phyloP scores from a whole-genome alignment of 768 basidiomycete genomes.

The Hortiboletus campestris region DNA sequence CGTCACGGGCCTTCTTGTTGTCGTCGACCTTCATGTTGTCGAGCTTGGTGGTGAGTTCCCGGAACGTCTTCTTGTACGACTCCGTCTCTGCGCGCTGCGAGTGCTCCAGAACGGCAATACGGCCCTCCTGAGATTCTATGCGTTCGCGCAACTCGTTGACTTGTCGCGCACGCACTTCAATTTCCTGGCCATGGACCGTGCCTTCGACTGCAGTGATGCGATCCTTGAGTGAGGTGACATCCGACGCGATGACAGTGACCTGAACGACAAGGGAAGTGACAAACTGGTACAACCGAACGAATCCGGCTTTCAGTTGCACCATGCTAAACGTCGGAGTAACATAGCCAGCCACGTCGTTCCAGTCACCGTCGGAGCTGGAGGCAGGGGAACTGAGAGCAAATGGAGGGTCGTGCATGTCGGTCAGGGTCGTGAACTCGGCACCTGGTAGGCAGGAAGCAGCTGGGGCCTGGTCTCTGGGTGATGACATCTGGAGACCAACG shows the following conservation, averaged over 20 bases:
- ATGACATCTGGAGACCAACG: background rate
- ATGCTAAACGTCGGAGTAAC: background rate
- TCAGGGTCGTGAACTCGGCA: background rate
- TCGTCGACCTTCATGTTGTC: background rate
- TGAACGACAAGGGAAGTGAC: constrained; percentile 1
- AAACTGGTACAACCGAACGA: constrained; percentile 10
- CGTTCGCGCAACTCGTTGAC: constrained; percentile 7
- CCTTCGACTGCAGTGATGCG: constrained; percentile 17
- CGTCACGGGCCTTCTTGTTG: constrained; percentile 6
- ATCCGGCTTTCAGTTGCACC: background rate
- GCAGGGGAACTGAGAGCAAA: background rate
- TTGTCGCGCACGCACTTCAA: constrained; percentile 5
- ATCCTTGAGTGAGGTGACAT: constrained; percentile 16
- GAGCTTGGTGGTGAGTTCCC: constrained; percentile 14
- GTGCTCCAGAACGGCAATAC: constrained; percentile 5
- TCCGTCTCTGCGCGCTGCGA: constrained; percentile 6
- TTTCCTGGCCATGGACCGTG: background rate
- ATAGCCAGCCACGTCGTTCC: background rate
- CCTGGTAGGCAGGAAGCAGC: background rate
- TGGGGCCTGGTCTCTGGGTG: background rate
- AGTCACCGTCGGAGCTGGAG: background rate
- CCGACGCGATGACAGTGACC: constrained; percentile 5
- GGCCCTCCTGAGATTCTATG: constrained; percentile 13
- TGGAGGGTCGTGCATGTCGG: background rate
- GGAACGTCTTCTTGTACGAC: background rate